A percentile compares a stretch with the other conserved stretches of the same genome.
Evolutionary conservation across 164 flowering plant genomes (phyloP).

Genomic region (Magnolia changhungtana): DNA sequence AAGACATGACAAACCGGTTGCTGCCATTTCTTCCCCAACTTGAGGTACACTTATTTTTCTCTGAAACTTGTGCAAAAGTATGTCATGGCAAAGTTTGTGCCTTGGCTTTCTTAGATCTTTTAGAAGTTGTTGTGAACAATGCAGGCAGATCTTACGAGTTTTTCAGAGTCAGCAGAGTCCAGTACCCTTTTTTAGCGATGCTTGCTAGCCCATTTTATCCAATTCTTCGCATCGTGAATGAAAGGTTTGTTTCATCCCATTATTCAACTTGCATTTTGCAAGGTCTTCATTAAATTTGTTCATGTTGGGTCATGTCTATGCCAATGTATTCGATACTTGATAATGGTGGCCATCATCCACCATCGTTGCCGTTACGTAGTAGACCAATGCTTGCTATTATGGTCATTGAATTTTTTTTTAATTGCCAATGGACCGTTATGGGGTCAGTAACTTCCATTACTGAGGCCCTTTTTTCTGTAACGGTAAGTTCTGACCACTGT

Average conservation of each 20-base stretch:
- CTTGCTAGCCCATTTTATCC: constrained; percentile 93
- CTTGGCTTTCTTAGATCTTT: not conserved
- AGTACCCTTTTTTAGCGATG: constrained; percentile 77
- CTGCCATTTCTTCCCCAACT: constrained; percentile 76
- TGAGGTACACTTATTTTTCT: constrained; percentile 53
- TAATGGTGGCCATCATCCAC: too few relatives aligned
- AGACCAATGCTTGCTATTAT: too few relatives aligned
- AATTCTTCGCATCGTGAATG: constrained; percentile 60
- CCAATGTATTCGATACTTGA: too few relatives aligned
- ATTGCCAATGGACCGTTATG: too few relatives aligned
- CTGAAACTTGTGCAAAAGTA: not conserved
- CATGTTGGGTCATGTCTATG: not conserved
- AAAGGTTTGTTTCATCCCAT: constrained; percentile 50
- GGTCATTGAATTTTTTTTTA: too few relatives aligned
- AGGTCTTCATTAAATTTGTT: not conserved
- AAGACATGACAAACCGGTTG: constrained; percentile 78
- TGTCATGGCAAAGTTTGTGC: not conserved
- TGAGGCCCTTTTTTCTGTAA: too few relatives aligned
- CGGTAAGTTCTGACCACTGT: too few relatives aligned
- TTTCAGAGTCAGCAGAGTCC: constrained; percentile 62
- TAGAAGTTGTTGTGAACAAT: not conserved
- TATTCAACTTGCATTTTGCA: not conserved
- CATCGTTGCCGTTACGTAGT: too few relatives aligned
- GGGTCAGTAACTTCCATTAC: too few relatives aligned
- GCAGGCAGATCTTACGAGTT: constrained; percentile 71